Percentiles rank a stretch among this genome's conserved stretches.
Conservation (phyloP, 2,329 filamentous ascomycete genomes). For the Trichoderma simmonsii region DNA sequence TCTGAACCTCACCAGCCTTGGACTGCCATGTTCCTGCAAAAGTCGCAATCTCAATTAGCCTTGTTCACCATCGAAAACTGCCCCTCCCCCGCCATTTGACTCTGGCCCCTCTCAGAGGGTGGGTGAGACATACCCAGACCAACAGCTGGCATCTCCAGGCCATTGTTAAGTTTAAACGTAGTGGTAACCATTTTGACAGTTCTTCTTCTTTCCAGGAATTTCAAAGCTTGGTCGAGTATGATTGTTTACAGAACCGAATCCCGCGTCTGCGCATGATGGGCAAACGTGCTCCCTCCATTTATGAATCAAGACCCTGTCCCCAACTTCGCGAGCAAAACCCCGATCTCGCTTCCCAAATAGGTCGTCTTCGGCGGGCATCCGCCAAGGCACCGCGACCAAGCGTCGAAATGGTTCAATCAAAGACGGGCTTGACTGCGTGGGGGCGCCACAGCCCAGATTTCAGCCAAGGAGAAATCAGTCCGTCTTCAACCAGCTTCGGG, state of each 20-base stretch:
- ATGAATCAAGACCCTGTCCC: background rate
- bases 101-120: background rate
- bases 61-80: slow-evolving; percentile 11
- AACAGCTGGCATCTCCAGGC: slow-evolving; percentile 59
- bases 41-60: background rate
- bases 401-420: background rate
- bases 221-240: background rate
- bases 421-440: slow-evolving; percentile 10
- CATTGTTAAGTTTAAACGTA: slow-evolving; percentile 61
- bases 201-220: background rate
- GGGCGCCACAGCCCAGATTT: slow-evolving; percentile 4
- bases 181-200: slow-evolving; percentile 48
- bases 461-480: slow-evolving; percentile 24
- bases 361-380: slow-evolving; percentile 16
- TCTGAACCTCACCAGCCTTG: slow-evolving; percentile 54
- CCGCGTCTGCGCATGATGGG: background rate
- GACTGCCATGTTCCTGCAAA: slow-evolving; percentile 62
- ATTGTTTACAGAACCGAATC: background rate
- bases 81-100: slow-evolving; percentile 4
- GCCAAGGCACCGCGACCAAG: slow-evolving; percentile 3
- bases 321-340: background rate
- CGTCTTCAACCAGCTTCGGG: slow-evolving; percentile 3
- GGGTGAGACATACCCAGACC: slow-evolving; percentile 51
- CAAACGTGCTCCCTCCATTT: background rate
- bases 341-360: slow-evolving; percentile 18